Evolutionary conservation across 257 asterid genomes (phyloP).

Genomic region (Capsicum baccatum): DNA sequence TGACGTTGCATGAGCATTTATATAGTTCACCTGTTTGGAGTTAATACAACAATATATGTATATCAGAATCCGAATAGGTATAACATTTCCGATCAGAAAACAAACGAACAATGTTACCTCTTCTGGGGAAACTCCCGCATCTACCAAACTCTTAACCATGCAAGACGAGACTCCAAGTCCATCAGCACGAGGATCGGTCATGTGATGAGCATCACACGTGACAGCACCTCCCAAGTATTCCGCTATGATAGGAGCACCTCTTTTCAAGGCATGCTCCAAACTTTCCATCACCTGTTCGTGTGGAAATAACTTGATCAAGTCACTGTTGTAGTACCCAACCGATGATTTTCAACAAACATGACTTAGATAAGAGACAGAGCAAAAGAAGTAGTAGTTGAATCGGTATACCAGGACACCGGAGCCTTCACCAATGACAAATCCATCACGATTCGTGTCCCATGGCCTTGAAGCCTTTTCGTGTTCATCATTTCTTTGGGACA

Average conservation of each 20-base stretch:
- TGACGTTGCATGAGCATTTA: constrained; percentile 80
- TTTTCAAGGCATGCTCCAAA: constrained; percentile 48
- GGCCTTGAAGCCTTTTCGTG: constrained; percentile 70
- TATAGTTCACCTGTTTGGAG: constrained; percentile 60
- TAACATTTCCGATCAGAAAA: not conserved
- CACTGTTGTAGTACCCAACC: not conserved
- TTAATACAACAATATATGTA: not conserved
- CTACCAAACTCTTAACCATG: constrained; percentile 47
- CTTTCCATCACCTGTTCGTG: constrained; percentile 39
- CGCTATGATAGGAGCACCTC: constrained; percentile 48
- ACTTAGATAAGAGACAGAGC: not conserved
- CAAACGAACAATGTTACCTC: constrained; percentile 49
- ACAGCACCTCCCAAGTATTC: constrained; percentile 52
- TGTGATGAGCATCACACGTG: constrained; percentile 52
- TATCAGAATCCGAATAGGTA: not conserved
- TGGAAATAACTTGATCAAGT: not conserved
- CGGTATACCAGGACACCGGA: constrained; percentile 64
- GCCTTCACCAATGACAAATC: constrained; percentile 78
- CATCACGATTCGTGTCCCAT: constrained; percentile 74
- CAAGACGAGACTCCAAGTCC: constrained; percentile 59
- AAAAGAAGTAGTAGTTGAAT: not conserved
- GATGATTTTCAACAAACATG: not conserved
- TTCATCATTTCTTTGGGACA: constrained; percentile 52
- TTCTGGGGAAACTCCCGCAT: constrained; percentile 64
- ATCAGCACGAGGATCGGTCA: constrained; percentile 54